Conservation (phyloP, 2,329 filamentous ascomycete genomes). For the Pseudogymnoascus sp. region DNA sequence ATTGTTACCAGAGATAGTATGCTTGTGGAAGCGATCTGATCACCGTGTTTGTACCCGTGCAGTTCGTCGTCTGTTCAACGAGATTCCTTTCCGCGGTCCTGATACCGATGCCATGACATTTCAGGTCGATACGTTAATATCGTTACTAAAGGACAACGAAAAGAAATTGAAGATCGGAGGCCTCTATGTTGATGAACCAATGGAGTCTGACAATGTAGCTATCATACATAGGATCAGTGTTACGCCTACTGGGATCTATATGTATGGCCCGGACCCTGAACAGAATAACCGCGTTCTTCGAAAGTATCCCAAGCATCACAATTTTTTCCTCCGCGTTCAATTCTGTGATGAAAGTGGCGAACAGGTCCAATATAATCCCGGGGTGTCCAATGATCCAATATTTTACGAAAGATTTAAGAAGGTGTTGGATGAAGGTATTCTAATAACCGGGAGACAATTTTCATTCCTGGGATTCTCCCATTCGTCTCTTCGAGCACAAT, state of each 20-base stretch:
- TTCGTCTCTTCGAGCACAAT: constrained; percentile 64
- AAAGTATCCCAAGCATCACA: constrained; percentile 49
- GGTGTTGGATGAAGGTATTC: constrained; percentile 50
- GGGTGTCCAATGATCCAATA: constrained; percentile 41
- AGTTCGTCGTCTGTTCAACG: constrained; percentile 42
- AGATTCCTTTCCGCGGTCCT: constrained; percentile 47
- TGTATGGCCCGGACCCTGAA: constrained; percentile 56
- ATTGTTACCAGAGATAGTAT: constrained; percentile 36
- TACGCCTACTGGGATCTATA: constrained; percentile 49
- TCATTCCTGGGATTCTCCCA: constrained; percentile 71
- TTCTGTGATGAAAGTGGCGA: constrained; percentile 68
- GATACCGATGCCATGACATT: constrained; percentile 37
- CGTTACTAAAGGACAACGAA: constrained; percentile 35
- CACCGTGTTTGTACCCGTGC: constrained; percentile 43
- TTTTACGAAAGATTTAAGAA: constrained; percentile 50
- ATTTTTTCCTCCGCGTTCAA: constrained; percentile 60
- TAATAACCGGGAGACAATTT: constrained; percentile 54
- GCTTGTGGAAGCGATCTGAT: constrained; percentile 20
- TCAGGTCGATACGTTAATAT: constrained; percentile 33
- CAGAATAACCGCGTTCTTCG: constrained; percentile 63
- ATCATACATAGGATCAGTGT: constrained; percentile 31
- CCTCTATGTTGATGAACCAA: constrained; percentile 16
- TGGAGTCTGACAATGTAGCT: constrained; percentile 17
- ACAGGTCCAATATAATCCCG: constrained; percentile 49
- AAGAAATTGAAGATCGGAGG: constrained; percentile 22